Base-by-base conservation (phyloP, 768 basidiomycete genomes). In the Termitomyces sp. region DNA sequence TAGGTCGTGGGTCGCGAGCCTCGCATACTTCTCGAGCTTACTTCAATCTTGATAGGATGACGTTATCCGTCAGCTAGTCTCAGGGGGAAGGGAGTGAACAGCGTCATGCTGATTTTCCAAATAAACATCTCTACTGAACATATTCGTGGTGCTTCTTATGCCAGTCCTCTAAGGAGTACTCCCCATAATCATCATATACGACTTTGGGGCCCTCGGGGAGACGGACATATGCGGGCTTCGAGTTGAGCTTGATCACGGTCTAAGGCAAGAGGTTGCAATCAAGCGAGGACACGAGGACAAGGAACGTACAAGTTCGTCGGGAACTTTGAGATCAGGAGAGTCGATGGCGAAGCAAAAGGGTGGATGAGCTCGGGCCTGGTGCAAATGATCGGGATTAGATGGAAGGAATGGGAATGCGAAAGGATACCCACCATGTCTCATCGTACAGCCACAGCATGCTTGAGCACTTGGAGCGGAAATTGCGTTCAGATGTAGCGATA, bases 381-480 rank as follows among this genome's bases (percentile, higher is more conserved):
- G 6, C n/a, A 26, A 20, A 22, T 13, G 44, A 30, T 46, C 1
- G 2, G 24, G n/a, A 55, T 38, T 9, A 30, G 5, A 18, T 18
- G 11, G n/a, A 11, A 26, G 18, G 18, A 28, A 20, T 9, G 18
- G 5, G 9, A 8, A 33, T 2, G 3, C 14, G 43, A 32, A 36
- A 6, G 13, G 14, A 24, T n/a, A 59, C 76, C 38, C 49, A 86
- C 86, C 84, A 86, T 1, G 61, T 58, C 50, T 73, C 64, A 54
- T 86, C 83, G 56, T 81, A 87, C 28, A 84, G 63, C 86, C 86
- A 88, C 9, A 87, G 70, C 86, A 87, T 87, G 44, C 77, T 67
- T 1, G 84, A 82, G 64, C 86, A 88, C 57, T 77, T 81, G 30
- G 74, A 76, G 63, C 86, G 87, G 64, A 88, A 88, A 60, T 79